Evolutionary conservation across 148 eudicot species (phyloP), one percentile per base, ranked within the genome.

Genomic region (Diospyros kaki): DNA sequence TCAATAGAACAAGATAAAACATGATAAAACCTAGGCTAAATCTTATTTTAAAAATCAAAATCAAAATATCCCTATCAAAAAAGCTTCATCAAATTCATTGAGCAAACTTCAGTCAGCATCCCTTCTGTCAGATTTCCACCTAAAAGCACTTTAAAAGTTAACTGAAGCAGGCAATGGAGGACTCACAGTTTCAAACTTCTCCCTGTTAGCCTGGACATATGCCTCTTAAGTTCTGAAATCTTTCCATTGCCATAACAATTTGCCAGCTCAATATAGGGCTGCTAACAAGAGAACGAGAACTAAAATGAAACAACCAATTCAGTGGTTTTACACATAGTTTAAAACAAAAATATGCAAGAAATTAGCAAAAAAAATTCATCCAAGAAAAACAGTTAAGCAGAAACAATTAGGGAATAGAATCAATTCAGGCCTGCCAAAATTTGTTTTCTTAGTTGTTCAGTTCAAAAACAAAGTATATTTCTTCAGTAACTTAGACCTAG

Each of bases 191-290:
- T 85, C 92, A 87, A 94, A 92, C 82, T 83, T 90, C 9, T 85
- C 91, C 80, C 68, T 83, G 89, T 92, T 86, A 53, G 66, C 59
- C 72, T 81, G 78, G 64, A 92, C 88, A 64, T 64, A 87, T 18
- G 77, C 68, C 73, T 92, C 85, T n/a, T n/a, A 46, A 94, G 86
- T 58, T 94, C 96, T 75, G 89, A 80, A 56, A 87, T 77, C 61
- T 90, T 86, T 71, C 94, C 97, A 43, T 73, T 78, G 81, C n/a
- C n/a, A n/a, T n/a, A n/a, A n/a, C n/a, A n/a, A n/a, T n/a, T n/a
- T n/a, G n/a, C 82, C 80, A 94, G 83, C 72, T 94, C 98, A 79
- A 89, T 80, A 77, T 92, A 92, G 61, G 84, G 77, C 98, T 94
- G 88, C 84, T 74, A 75, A 69, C 18, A 54, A 69, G 40, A 75